Conservation (phyloP, 2,329 filamentous ascomycete species). For the Xylaria sp. region DNA sequence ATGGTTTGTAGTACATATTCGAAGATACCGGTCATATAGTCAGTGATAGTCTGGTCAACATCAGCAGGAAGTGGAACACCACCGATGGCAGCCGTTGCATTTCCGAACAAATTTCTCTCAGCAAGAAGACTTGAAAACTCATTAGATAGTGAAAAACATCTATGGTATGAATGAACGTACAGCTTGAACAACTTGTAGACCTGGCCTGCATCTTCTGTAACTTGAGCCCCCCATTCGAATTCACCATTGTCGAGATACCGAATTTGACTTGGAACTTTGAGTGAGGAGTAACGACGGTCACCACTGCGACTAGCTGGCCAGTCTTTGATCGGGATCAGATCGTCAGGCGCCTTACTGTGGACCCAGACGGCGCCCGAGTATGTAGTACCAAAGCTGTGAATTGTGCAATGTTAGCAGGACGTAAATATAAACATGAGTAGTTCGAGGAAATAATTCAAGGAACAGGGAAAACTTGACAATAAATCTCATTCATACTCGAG, state of each 20-base stretch:
- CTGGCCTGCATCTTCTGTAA: constrained; percentile 51
- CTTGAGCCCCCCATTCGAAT: constrained; percentile 62
- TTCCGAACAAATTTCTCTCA: constrained; percentile 18
- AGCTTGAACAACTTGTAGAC: constrained; percentile 30
- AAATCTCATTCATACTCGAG: constrained; percentile 12
- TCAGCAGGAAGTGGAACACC: constrained; percentile 44
- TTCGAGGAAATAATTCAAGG: background rate
- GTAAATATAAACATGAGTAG: background rate
- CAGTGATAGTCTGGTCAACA: constrained; percentile 56
- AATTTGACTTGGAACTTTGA: constrained; percentile 62
- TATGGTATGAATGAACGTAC: constrained; percentile 7
- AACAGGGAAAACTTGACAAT: too few species aligned
- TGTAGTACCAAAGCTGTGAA: constrained; percentile 60
- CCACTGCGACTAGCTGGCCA: constrained; percentile 56
- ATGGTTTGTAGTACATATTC: constrained; percentile 54
- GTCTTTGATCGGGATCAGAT: constrained; percentile 54
- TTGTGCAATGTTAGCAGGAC: background rate
- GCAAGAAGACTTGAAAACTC: constrained; percentile 23
- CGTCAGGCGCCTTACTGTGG: constrained; percentile 55
- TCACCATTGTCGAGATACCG: constrained; percentile 52
- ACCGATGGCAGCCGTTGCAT: constrained; percentile 12
- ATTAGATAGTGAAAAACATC: background rate
- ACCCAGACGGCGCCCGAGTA: constrained; percentile 66
- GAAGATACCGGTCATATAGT: constrained; percentile 61
- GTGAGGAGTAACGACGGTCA: constrained; percentile 44